Conservation (phyloP, 2,329 filamentous ascomycete species). For the Venturia nashicola region DNA sequence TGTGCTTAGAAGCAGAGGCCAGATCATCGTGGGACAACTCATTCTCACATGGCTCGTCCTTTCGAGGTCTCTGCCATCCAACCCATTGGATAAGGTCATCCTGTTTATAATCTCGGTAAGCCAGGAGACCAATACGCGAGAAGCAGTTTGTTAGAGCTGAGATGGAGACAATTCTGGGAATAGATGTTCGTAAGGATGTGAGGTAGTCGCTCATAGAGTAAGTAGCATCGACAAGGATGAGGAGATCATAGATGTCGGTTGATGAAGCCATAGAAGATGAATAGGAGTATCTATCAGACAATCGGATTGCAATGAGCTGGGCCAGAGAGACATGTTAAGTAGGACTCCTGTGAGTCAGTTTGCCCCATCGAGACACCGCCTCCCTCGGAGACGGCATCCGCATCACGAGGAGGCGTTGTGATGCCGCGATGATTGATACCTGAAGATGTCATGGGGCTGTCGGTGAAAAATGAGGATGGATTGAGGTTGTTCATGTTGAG, state of each 20-base stretch:
- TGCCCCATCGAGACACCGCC: not conserved
- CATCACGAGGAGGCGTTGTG: no score
- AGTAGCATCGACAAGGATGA: conserved; percentile 36
- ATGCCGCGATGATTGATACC: no score
- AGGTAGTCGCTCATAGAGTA: conserved; percentile 34
- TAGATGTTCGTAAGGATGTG: conserved; percentile 15
- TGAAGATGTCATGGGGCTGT: no score
- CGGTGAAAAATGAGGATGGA: no score
- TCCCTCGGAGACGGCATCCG: no score
- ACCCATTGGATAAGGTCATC: no score
- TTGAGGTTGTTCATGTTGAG: no score
- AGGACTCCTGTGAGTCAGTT: not conserved
- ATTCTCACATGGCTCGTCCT: no score
- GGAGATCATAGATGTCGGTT: conserved; percentile 27
- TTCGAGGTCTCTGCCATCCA: no score
- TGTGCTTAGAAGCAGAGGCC: no score
- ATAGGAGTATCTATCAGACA: not conserved
- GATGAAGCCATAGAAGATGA: not conserved
- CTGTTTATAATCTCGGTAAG: conserved; percentile 20
- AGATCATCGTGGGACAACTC: no score
- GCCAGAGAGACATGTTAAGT: not conserved
- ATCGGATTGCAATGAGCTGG: not conserved
- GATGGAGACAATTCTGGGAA: conserved; percentile 28
- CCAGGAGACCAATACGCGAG: conserved; percentile 36
- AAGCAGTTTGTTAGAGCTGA: conserved; percentile 34